Evolutionary conservation across 352 stramenopile species (phyloP).

Genomic region (Phytophthora kernoviae): DNA sequence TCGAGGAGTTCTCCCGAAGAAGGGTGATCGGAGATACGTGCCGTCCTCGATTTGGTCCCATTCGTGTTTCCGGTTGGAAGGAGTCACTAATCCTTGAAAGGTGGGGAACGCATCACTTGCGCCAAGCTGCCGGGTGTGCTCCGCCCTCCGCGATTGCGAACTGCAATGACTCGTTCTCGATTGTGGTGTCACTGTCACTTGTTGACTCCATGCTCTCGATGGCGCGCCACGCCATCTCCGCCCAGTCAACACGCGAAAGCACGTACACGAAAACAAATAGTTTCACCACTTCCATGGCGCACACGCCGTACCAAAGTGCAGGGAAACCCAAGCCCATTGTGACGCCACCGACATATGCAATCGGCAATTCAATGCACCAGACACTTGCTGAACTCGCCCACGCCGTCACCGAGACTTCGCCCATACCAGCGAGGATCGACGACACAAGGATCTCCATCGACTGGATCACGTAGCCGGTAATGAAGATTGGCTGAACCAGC

Average conservation of each 20-base stretch:
- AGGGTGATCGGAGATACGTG: not conserved
- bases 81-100: constrained; percentile 41
- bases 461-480: constrained; percentile 37
- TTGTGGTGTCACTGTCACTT: constrained; percentile 22
- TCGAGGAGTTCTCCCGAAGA: constrained; percentile 1
- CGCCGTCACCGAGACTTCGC: constrained; percentile 34
- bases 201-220: constrained; percentile 31
- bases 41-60: constrained; percentile 43
- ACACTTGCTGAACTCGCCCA: constrained; percentile 35
- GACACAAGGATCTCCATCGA: constrained; percentile 43
- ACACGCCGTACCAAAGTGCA: constrained; percentile 32
- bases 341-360: constrained; percentile 37
- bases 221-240: constrained; percentile 24
- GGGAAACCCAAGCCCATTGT: constrained; percentile 37
- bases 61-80: constrained; percentile 33
- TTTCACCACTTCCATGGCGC: constrained; percentile 33
- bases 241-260: constrained; percentile 25
- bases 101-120: constrained; percentile 36
- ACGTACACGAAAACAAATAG: constrained; percentile 27
- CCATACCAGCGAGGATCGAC: constrained; percentile 37
- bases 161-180: constrained; percentile 25
- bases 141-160: constrained; percentile 29
- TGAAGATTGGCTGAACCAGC: constrained; percentile 41
- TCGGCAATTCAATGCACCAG: constrained; percentile 43
- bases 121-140: constrained; percentile 41